Base-by-base conservation (phyloP, 352 stramenopile genomes). In the Blastocystis sp. region DNA sequence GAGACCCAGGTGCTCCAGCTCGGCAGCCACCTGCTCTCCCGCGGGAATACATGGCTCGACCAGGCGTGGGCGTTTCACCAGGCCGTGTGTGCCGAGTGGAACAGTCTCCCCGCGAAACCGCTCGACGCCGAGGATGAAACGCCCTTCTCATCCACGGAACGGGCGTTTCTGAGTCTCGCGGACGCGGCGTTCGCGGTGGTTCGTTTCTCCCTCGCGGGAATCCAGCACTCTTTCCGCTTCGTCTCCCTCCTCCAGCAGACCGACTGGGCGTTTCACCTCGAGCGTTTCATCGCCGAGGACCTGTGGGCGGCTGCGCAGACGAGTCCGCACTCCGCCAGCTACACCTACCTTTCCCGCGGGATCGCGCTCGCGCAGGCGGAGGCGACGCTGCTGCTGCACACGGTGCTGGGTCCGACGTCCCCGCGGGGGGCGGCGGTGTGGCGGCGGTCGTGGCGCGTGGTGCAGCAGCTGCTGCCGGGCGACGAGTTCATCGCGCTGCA, bases 401-500 rank as follows among this genome's bases (percentile, higher is more conserved):
- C 69, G 0, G n/a, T 81, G 9, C 69, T 81, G 32, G 24, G 6
- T 53, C 42, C 21, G 7, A 18, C 65, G 8, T 57, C 65, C 16
- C 11, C 36, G 7, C 69, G 69, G 2, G n/a, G n/a, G n/a, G 69
- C 46, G 18, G 16, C 29, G 11, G 46, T 81, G 3, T 81, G 69
- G 69, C 32, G 34, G 24, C 14, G 14, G 6, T 24, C 40, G 36
- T 81, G 69, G 69, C 29, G 36, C 4, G n/a, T 64, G 6, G n/a
- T 64, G 16, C 27, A 14, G 18, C 21, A 34, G 8, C 14, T 81
- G 16, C 69, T 81, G 4, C 69, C 69, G 4, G 69, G 69, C 11
- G 69, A 81, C 40, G 69, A 81, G 24, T 81, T 44, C 40, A 11
- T 42, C 2, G 69, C 69, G 49, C 46, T 81, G 18, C 42, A 81